These are phyloP conservation scores for Cutaneotrichosporon sp. DNA, from an alignment of 1,284 basidiomycete genomes.

Conservation along the genomic window DNA sequence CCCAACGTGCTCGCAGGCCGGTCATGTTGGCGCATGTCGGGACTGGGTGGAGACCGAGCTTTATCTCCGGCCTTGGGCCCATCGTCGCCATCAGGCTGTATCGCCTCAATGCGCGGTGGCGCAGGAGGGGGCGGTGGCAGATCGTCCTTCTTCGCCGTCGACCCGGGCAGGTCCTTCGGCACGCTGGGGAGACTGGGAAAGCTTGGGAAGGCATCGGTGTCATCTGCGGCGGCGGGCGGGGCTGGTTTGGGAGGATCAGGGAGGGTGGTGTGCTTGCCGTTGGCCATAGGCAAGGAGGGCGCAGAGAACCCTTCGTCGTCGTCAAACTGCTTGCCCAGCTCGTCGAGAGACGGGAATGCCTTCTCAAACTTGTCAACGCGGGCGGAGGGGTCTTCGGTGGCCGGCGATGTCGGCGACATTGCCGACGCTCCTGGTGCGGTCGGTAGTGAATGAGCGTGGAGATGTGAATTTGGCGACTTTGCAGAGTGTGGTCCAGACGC, in stretches of 20 bases:
- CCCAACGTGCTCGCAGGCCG: constrained; percentile 28
- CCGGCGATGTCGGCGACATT: not conserved
- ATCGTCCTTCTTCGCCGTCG: not conserved
- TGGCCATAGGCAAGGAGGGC: not conserved
- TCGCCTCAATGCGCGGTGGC: not conserved
- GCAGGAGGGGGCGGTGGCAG: constrained; percentile 9
- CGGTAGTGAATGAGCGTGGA: not conserved
- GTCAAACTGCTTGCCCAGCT: constrained; percentile 43
- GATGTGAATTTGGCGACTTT: no score
- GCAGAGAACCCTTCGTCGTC: constrained; percentile 10
- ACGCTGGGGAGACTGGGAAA: constrained; percentile 17
- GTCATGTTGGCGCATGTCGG: constrained; percentile 1
- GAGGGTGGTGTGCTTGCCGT: not conserved
- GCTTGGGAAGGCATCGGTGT: not conserved
- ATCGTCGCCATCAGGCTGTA: not conserved
- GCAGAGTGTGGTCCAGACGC: no score
- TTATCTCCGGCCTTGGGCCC: not conserved
- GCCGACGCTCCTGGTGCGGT: not conserved
- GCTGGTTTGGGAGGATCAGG: constrained; percentile 5
- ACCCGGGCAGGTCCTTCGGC: constrained; percentile 11
- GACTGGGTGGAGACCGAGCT: constrained; percentile 2
- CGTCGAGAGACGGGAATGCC: constrained; percentile 42
- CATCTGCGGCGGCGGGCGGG: not conserved
- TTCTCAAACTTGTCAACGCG: constrained; percentile 2
- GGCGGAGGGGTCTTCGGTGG: not conserved